phyloP scores from a whole-genome alignment of 345 rosid species.

The Microcos paniculata region DNA sequence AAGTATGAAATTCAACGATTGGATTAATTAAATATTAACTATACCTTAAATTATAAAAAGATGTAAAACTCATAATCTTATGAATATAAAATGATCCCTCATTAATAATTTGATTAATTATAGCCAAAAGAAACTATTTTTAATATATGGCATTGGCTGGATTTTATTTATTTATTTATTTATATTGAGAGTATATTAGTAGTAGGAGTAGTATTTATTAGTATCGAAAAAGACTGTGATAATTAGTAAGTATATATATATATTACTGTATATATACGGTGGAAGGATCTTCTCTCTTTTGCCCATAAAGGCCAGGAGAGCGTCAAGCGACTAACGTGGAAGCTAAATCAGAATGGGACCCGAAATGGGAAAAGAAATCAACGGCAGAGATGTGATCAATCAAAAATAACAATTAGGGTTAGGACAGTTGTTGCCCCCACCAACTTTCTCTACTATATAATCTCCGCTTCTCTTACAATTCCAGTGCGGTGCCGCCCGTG shows the following conservation, averaged over 20 bases:
- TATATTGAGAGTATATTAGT: background rate
- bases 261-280: background rate
- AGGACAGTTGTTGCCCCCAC: background rate
- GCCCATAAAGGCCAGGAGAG: background rate
- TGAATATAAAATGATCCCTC: too few relatives aligned
- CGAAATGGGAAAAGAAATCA: background rate
- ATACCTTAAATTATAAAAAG: too few relatives aligned
- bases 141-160: too few relatives aligned
- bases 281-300: too few relatives aligned
- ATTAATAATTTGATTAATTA: too few relatives aligned
- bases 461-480: background rate
- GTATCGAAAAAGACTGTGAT: too few relatives aligned
- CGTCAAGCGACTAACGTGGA: background rate
- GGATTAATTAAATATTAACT: too few relatives aligned
- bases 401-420: slow-evolving; percentile 16
- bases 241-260: background rate
- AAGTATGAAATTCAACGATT: too few relatives aligned
- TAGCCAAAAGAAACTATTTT: too few relatives aligned
- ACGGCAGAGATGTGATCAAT: background rate
- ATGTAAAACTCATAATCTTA: too few relatives aligned
- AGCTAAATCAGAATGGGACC: background rate
- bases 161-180: background rate
- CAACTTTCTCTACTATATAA: slow-evolving; percentile 15
- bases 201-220: too few relatives aligned
- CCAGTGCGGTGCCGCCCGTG: slow-evolving; percentile 37